These are phyloP conservation scores for Colletotrichum sp. DNA, from an alignment of 2,329 filamentous ascomycete genomes.

Conservation along the genomic window DNA sequence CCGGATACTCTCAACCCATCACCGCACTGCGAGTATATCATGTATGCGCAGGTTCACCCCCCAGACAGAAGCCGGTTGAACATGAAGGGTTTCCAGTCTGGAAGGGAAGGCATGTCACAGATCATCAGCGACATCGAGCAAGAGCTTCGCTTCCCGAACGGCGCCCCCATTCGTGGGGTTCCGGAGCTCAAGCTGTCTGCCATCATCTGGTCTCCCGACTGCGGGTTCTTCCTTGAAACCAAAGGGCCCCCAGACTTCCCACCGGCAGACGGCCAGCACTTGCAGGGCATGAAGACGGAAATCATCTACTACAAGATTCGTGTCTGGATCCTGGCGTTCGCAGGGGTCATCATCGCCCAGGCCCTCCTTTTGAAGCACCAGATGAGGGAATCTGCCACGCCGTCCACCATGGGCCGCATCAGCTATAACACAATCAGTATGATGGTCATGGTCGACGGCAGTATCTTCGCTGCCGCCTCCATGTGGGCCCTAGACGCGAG, in stretches of 20 bases:
- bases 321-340: conserved; percentile 63
- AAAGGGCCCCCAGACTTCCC: conserved; percentile 65
- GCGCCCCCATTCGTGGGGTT: conserved; percentile 59
- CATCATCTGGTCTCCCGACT: conserved; percentile 72
- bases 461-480: conserved; percentile 61
- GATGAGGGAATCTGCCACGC: conserved; percentile 70
- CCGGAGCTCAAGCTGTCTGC: conserved; percentile 67
- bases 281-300: conserved; percentile 67
- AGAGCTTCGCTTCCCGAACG: conserved; percentile 66
- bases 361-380: conserved; percentile 67
- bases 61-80: conserved; percentile 43
- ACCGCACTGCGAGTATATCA: conserved; percentile 87
- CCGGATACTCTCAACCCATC: conserved; percentile 63
- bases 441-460: conserved; percentile 68
- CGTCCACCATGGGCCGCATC: conserved; percentile 69
- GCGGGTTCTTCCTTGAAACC: conserved; percentile 69
- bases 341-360: conserved; percentile 64
- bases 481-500: conserved; percentile 62
- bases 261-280: conserved; percentile 56
- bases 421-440: conserved; percentile 67
- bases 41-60: conserved; percentile 82
- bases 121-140: conserved; percentile 62
- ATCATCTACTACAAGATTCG: conserved; percentile 62
- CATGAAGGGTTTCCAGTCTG: conserved; percentile 33
- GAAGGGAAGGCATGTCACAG: conserved; percentile 37